Base-by-base conservation (phyloP, 345 rosid genomes). In the Citrus glauca region DNA sequence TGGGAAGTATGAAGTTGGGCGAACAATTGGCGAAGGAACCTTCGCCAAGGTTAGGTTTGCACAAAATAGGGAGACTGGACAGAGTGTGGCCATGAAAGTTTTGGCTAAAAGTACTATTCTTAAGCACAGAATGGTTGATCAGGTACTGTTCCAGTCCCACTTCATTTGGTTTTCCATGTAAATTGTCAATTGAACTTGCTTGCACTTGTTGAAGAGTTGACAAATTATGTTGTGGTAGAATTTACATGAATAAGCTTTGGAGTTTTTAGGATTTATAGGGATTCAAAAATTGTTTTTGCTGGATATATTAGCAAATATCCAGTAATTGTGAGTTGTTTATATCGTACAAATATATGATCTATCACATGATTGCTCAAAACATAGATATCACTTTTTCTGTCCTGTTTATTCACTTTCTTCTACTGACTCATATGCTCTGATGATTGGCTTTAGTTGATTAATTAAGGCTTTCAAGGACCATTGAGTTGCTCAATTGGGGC, bases 31-130 rank as follows among this genome's bases (percentile, higher is more conserved):
- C 4, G 97, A 95, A 84, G 99, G 99, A 16, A 91, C 93, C 53
- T 95, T 95, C 77, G 98, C 99, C 16, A 95, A 95, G 87, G 99
- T 95, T 64, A 95, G 92, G 87, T 95, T 91, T 76, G 99, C 98
- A 1, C 84, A 59, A 82, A 90, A 93, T 79, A 75, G 60, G 32
- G 96, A 88, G 40, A 88, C 92, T 3, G 96, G 99, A 59, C 94
- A 86, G 73, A 82, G 86, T 28, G 96, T 95, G 25, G 99, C 99
- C 83, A 82, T 95, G 77, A 95, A 95, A 83, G 83, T 93, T 37
- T 35, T 95, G 91, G 91, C 92, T 61, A 95, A 95, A 86, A 81
- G 82, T 82, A 88, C 93, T 83, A 86, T 95, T 81, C 93, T 95
- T 50, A 89, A 87, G 90, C 92, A 93, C 78, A 87, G 70, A 79